Evolutionary conservation across 495 filamentous ascomycete genomes (phyloP).

Genomic region (Physcia stellaris): DNA sequence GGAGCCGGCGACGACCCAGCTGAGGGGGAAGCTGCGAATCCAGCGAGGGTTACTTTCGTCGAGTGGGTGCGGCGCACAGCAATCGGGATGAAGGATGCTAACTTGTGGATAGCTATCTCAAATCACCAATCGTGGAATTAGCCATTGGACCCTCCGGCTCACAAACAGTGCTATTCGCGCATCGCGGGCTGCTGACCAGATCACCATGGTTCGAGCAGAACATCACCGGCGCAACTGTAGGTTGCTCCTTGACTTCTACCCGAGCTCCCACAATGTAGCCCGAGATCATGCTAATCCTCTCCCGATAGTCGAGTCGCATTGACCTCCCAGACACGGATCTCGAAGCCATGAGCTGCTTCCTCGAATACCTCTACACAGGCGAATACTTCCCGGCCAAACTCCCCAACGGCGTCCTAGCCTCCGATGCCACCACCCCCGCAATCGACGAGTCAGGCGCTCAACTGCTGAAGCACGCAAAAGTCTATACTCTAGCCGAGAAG

Average conservation of each 20-base stretch:
- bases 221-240: slow-evolving; percentile 43
- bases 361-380: slow-evolving; percentile 84
- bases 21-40: slow-evolving; percentile 5
- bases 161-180: slow-evolving; percentile 55
- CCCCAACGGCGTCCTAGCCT: slow-evolving; percentile 32
- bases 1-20: slow-evolving; percentile 9
- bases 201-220: slow-evolving; percentile 61
- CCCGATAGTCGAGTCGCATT: slow-evolving; percentile 63
- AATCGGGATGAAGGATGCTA: too few relatives aligned
- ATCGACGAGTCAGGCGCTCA: slow-evolving; percentile 62
- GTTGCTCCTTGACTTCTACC: too few relatives aligned
- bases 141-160: slow-evolving; percentile 50
- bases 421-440: slow-evolving; percentile 39
- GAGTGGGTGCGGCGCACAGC: slow-evolving; percentile 9
- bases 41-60: slow-evolving; percentile 9
- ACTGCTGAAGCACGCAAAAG: slow-evolving; percentile 68
- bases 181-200: slow-evolving; percentile 59
- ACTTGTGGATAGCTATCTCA: slow-evolving; percentile 35
- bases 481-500: slow-evolving; percentile 80
- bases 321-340: slow-evolving; percentile 57
- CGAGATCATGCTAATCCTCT: too few relatives aligned
- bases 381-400: slow-evolving; percentile 62
- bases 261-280: too few relatives aligned
- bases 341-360: slow-evolving; percentile 72
- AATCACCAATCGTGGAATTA: slow-evolving; percentile 67